These are phyloP conservation scores for Rutstroemia sp. DNA, from an alignment of 2,329 filamentous ascomycete genomes.

Conservation along the genomic window DNA sequence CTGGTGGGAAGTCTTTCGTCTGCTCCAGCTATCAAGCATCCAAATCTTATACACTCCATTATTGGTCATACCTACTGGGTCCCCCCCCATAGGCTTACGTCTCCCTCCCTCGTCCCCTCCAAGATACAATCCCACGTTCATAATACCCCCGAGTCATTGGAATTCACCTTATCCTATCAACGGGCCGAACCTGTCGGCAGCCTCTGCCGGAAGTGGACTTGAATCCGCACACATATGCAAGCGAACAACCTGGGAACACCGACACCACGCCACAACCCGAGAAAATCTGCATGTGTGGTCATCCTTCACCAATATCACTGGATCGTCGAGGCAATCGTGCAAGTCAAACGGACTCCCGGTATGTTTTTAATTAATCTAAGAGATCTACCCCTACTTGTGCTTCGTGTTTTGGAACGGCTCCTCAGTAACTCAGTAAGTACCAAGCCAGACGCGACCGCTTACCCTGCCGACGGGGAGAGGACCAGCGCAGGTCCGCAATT, in stretches of 20 bases:
- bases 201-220: constrained; percentile 12
- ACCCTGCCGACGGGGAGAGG: background rate
- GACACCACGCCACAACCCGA: constrained; percentile 21
- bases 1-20: no score
- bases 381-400: constrained; percentile 14
- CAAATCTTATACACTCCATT: background rate
- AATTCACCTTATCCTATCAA: constrained; percentile 20
- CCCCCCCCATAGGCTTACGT: background rate
- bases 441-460: constrained; percentile 14
- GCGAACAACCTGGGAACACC: constrained; percentile 20
- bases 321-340: constrained; percentile 3
- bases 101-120: background rate
- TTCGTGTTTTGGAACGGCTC: constrained; percentile 18
- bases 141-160: constrained; percentile 12
- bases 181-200: constrained; percentile 25
- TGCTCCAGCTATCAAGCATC: no score
- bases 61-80: background rate
- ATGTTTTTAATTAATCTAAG: constrained; percentile 26
- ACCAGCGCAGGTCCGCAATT: constrained; percentile 11
- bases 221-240: constrained; percentile 24
- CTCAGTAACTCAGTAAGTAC: constrained; percentile 13
- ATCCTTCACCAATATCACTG: constrained; percentile 11
- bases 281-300: constrained; percentile 13
- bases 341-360: constrained; percentile 20
- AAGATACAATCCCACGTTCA: background rate